Conservation (phyloP, 2,329 filamentous ascomycete genomes). For the Ascochyta koolunga region DNA sequence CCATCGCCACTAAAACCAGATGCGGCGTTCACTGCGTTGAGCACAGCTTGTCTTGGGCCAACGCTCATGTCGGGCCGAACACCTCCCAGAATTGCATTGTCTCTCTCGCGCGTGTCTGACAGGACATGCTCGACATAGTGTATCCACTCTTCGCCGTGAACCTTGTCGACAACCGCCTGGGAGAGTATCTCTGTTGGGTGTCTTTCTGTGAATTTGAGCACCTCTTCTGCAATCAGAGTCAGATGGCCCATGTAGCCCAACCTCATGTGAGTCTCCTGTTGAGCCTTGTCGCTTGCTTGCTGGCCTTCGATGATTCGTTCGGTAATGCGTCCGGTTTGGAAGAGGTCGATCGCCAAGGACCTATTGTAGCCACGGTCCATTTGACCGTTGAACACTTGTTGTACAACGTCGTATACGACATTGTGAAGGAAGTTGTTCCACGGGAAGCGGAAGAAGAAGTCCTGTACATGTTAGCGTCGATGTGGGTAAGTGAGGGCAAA, state of each 20-base stretch:
- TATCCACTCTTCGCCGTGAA: slow-evolving; percentile 90
- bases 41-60: slow-evolving; percentile 73
- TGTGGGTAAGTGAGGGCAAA: neutral
- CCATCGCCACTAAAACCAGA: slow-evolving; percentile 59
- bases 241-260: slow-evolving; percentile 99
- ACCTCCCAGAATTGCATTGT: slow-evolving; percentile 97
- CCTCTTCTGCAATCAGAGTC: slow-evolving; percentile 95
- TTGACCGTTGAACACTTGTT: slow-evolving; percentile 97
- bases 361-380: slow-evolving; percentile 97
- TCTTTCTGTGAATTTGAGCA: slow-evolving; percentile 96
- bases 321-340: slow-evolving; percentile 88
- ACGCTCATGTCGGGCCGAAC: slow-evolving; percentile 90
- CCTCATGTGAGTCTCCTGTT: slow-evolving; percentile 82
- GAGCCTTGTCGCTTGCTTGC: slow-evolving; percentile 81
- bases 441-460: slow-evolving; percentile 97
- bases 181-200: slow-evolving; percentile 88
- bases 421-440: slow-evolving; percentile 99
- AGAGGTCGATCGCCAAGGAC: slow-evolving; percentile 86
- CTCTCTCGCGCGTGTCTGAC: slow-evolving; percentile 90
- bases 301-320: slow-evolving; percentile 92
- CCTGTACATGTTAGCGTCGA: slow-evolving; percentile 57
- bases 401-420: slow-evolving; percentile 97
- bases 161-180: slow-evolving; percentile 81
- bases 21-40: slow-evolving; percentile 63
- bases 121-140: slow-evolving; percentile 93